These are phyloP conservation scores for Lonicera japonica DNA, from an alignment of 129 eudicot species.

Conservation along the genomic window DNA sequence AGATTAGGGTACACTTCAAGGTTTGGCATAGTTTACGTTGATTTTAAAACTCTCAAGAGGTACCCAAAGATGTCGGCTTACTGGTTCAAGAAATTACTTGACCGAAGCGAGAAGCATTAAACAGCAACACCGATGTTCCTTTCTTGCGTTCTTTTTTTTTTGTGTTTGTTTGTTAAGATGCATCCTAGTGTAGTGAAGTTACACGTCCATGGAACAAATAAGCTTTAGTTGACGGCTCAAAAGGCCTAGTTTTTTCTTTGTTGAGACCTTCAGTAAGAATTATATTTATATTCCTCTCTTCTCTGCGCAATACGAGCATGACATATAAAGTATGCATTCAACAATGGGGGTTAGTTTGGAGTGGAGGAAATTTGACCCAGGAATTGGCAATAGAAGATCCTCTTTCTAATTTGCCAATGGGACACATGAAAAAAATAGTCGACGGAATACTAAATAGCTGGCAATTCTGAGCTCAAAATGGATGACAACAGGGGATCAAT, in stretches of 20 bases:
- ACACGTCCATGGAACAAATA: slow-evolving; percentile 11
- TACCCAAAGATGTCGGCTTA: slow-evolving; percentile 82
- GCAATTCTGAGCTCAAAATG: too few species aligned
- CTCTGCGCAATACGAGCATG: background rate
- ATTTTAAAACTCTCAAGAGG: slow-evolving; percentile 75
- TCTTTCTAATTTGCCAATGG: too few species aligned
- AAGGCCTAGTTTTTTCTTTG: background rate
- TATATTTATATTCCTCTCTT: too few species aligned
- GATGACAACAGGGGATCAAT: too few species aligned
- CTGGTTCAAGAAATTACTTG: slow-evolving; percentile 68
- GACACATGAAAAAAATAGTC: too few species aligned
- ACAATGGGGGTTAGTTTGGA: too few species aligned
- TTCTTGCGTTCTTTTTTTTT: background rate
- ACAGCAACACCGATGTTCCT: background rate
- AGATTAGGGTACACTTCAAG: slow-evolving; percentile 82
- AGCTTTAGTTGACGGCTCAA: slow-evolving; percentile 14
- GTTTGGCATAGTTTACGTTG: slow-evolving; percentile 79
- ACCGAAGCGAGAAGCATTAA: slow-evolving; percentile 32
- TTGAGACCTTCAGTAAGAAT: background rate
- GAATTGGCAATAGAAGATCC: too few species aligned
- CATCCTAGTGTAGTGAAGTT: background rate
- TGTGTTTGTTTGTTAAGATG: background rate
- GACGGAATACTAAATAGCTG: too few species aligned
- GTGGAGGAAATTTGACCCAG: too few species aligned
- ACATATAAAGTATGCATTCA: background rate